A percentile compares a stretch with the other conserved stretches of the same genome.
Conservation (phyloP, 1,284 basidiomycete species). For the Xerocomus nothofagi region DNA sequence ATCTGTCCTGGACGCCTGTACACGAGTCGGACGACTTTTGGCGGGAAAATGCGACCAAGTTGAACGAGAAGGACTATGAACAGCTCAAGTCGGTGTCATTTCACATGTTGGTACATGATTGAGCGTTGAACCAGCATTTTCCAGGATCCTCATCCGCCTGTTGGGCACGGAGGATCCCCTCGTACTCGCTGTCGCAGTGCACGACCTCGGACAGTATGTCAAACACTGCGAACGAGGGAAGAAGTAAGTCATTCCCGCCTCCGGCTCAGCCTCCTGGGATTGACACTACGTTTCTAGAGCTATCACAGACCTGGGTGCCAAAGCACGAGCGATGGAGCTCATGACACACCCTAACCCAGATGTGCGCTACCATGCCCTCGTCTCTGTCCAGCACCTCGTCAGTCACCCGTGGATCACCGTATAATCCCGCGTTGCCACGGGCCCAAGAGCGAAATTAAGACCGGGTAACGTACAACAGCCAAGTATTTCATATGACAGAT, state of each 20-base stretch:
- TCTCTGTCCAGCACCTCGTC: conserved; percentile 80
- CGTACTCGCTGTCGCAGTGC: conserved; percentile 85
- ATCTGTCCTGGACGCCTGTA: conserved; percentile 92
- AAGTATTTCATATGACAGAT: conserved; percentile 14
- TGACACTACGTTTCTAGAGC: conserved; percentile 46
- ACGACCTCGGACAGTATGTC: conserved; percentile 93
- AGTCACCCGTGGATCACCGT: conserved; percentile 73
- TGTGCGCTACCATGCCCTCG: conserved; percentile 88
- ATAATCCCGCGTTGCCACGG: conserved; percentile 9
- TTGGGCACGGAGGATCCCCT: conserved; percentile 60
- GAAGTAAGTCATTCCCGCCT: conserved; percentile 59
- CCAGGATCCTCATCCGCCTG: conserved; percentile 70
- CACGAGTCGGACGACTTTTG: conserved; percentile 98
- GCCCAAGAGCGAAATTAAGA: not conserved
- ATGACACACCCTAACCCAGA: conserved; percentile 89
- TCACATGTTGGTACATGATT: not conserved
- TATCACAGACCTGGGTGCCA: conserved; percentile 83
- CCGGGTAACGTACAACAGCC: conserved; percentile 6
- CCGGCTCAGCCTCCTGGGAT: not conserved
- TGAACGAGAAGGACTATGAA: conserved; percentile 80
- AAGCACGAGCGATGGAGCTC: conserved; percentile 91
- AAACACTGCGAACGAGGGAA: conserved; percentile 89
- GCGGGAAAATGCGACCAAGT: conserved; percentile 88
- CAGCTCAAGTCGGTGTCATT: conserved; percentile 66
- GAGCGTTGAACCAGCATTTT: not conserved